phyloP scores from a whole-genome alignment of 2,329 filamentous ascomycete genomes.

The Colletotrichum sp. region DNA sequence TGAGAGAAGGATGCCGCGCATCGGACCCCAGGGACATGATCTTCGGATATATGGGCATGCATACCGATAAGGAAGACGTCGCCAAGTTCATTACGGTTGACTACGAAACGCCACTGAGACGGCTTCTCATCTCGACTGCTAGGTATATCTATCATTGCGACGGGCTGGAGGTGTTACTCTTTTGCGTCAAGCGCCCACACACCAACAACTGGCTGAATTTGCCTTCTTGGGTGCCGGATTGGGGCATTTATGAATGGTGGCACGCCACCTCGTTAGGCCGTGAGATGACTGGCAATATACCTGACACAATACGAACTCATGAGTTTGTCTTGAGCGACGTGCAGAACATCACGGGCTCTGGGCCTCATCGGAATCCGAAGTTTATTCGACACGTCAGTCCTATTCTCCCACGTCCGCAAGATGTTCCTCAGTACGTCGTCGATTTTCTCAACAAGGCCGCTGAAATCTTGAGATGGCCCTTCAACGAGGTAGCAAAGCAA shows the following conservation, averaged over 20 bases:
- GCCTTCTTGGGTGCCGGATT: background rate
- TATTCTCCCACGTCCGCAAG: background rate
- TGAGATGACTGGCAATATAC: background rate
- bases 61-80: rapidly evolving
- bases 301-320: background rate
- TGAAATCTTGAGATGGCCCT: too few species aligned
- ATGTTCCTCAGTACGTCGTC: background rate
- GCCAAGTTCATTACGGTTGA: background rate
- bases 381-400: background rate
- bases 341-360: too few species aligned
- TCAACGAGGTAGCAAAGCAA: too few species aligned
- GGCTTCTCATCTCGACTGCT: background rate
- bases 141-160: rapidly evolving
- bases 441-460: background rate
- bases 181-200: rapidly evolving
- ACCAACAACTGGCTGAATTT: background rate
- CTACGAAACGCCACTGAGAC: background rate
- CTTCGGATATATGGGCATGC: background rate
- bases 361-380: background rate
- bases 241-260: background rate
- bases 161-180: background rate
- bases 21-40: background rate
- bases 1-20: background rate
- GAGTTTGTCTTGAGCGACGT: rapidly evolving
- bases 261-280: too few species aligned